Percentiles rank a stretch among this genome's conserved stretches.
Conservation (phyloP, 805 yeast genomes). For the Cyberlindnera galapagoensis region DNA sequence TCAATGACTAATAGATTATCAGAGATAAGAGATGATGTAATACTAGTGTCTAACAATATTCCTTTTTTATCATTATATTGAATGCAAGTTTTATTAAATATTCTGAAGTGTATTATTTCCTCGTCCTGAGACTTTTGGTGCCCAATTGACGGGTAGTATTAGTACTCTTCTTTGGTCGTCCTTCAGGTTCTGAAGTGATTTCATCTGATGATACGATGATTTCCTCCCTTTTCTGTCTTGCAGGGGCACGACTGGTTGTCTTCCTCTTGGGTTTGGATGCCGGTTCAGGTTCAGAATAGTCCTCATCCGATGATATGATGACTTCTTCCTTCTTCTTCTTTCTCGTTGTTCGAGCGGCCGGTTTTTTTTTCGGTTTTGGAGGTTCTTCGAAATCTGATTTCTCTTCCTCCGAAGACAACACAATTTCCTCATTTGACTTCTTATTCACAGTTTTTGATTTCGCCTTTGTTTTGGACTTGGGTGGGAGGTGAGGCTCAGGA, state of each 20-base stretch:
- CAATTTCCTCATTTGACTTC: neutral
- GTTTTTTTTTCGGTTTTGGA: neutral
- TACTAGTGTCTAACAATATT: too few relatives aligned
- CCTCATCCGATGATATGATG: neutral
- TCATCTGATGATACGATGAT: neutral
- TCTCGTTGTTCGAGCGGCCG: neutral
- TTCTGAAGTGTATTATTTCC: too few relatives aligned
- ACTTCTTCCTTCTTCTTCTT: too few relatives aligned
- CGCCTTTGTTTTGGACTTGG: neutral
- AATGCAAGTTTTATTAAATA: too few relatives aligned
- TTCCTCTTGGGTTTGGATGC: neutral
- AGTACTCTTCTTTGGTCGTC: too few relatives aligned
- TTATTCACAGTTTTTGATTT: neutral
- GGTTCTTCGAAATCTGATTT: neutral
- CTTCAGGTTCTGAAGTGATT: too few relatives aligned
- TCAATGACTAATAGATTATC: too few relatives aligned
- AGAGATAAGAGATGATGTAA: slow-evolving; percentile 3
- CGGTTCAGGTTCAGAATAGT: neutral
- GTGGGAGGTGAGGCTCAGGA: neutral
- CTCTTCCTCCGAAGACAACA: neutral
- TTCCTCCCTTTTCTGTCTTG: too few relatives aligned
- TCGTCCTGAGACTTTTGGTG: too few relatives aligned
- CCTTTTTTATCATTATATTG: too few relatives aligned
- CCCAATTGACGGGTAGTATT: too few relatives aligned
- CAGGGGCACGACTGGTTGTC: too few relatives aligned